Conservation (phyloP, 352 stramenopile genomes). For the Blastocystis hominis region DNA sequence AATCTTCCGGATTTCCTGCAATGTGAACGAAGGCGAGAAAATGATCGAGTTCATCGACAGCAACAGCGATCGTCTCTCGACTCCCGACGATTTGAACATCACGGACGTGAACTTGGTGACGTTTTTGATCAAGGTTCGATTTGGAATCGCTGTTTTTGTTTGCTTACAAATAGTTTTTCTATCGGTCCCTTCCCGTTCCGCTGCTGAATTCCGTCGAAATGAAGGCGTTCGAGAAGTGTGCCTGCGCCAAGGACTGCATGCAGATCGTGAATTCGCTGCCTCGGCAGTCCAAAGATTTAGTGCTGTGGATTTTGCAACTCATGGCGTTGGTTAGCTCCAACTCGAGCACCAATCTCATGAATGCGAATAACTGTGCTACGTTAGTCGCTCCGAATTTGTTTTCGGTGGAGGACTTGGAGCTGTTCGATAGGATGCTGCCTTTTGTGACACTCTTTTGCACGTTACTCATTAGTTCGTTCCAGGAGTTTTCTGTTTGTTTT, state of each 20-base stretch:
- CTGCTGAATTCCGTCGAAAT: not conserved
- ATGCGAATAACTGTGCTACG: not conserved
- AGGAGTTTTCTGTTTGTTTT: not conserved
- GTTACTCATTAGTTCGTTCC: not conserved
- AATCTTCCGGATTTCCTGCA: conserved; percentile 9
- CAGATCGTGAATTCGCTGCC: not conserved
- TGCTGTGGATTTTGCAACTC: conserved; percentile 15
- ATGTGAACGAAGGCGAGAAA: not conserved
- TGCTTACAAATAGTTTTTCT: not conserved
- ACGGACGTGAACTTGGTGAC: not conserved
- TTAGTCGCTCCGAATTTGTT: conserved; percentile 29
- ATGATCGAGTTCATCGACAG: conserved; percentile 7
- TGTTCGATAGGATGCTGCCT: not conserved
- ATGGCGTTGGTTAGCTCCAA: not conserved
- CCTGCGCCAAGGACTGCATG: not conserved
- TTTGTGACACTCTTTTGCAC: not conserved
- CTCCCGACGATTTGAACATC: not conserved
- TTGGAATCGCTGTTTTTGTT: not conserved
- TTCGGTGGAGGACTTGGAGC: not conserved
- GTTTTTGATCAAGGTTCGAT: conserved; percentile 9
- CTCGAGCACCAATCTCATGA: not conserved
- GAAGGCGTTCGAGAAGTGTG: not conserved
- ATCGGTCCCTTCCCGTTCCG: not conserved
- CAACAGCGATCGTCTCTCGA: not conserved
- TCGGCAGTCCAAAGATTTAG: not conserved